A percentile compares a stretch with the other conserved stretches of the same genome.
Evolutionary conservation across 2,329 filamentous ascomycete species (phyloP).

Genomic region (Beauveria bassiana): DNA sequence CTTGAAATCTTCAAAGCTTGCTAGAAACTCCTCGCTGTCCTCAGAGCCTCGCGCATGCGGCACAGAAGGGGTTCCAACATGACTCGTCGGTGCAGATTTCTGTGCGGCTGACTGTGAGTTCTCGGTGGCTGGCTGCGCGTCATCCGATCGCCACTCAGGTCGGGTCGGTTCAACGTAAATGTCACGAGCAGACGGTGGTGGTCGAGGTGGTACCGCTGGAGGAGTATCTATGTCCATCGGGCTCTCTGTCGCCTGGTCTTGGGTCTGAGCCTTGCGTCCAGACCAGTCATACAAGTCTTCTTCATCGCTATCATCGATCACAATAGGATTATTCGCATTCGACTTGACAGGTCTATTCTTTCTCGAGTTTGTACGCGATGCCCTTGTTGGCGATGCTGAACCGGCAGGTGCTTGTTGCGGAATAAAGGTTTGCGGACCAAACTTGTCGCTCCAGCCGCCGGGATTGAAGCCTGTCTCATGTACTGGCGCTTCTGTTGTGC

Average conservation of each 20-base stretch:
- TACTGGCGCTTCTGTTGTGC: neutral
- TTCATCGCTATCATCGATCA: constrained; percentile 40
- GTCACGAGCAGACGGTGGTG: constrained; percentile 33
- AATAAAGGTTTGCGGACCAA: constrained; percentile 47
- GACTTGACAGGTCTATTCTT: constrained; percentile 53
- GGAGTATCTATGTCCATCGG: constrained; percentile 61
- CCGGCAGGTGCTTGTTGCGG: constrained; percentile 33
- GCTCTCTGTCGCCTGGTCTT: constrained; percentile 30
- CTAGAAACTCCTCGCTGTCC: constrained; percentile 47
- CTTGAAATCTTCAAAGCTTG: constrained; percentile 45
- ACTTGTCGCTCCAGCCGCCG: constrained; percentile 46
- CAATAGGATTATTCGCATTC: constrained; percentile 36
- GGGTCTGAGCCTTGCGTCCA: constrained; percentile 25
- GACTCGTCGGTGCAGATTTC: constrained; percentile 17
- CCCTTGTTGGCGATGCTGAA: constrained; percentile 37
- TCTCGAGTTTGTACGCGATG: constrained; percentile 41
- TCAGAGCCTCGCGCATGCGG: constrained; percentile 42
- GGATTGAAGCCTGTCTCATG: constrained; percentile 37
- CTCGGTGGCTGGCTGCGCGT: constrained; percentile 24
- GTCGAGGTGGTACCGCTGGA: constrained; percentile 19
- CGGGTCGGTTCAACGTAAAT: constrained; percentile 52
- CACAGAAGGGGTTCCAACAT: constrained; percentile 18
- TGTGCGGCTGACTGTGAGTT: constrained; percentile 18
- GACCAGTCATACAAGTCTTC: constrained; percentile 30
- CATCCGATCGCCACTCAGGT: constrained; percentile 51